Base-by-base conservation (phyloP, 495 filamentous ascomycete genomes). In the Aspergillus diversus region DNA sequence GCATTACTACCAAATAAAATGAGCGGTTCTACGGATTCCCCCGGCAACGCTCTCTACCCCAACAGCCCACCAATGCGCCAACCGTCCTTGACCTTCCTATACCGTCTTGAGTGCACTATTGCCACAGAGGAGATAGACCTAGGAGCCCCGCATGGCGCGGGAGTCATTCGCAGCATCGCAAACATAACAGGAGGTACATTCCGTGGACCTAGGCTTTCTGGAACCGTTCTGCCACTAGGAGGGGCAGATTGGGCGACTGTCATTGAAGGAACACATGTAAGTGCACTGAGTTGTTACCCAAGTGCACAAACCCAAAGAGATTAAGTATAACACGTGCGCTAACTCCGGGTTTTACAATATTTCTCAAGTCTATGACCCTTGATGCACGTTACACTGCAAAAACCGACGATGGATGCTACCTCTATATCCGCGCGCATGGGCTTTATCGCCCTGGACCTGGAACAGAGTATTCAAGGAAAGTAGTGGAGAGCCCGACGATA, bases 231-330 rank as follows among this genome's bases (percentile, higher is more conserved):
- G 2, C 69, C 67, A n/a, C 59, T 72, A 5, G 68, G 73, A 21
- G 71, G 71, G 8, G 73, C 71, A 16, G 71, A 75, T 58, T 75
- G 69, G 71, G 69, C 71, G 15, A 75, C 71, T 0, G 63, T 72
- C 5, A 64, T 75, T 48, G 72, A 73, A 46, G 71, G 71, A 39
- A 75, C 71, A 4, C 73, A 75, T 54, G 69, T 75, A 59, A 54
- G 69, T 61, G 0, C 8, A 11, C 51, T 13, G 21, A 27, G 21
- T 27, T 27, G 21, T 27, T 27, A 27, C 21, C 21, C 21, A 27
- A 27, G 21, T 27, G 21, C 21, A 27, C 21, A 27, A 27, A 27
- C 21, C 21, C 21, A 27, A 27, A 27, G 21, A 27, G 21, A 27
- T 27, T 27, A 27, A 27, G 21, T 27, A 27, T 27, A 27, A 27